phyloP scores from a whole-genome alignment of 1,284 basidiomycete genomes.

The Meira nashicola region DNA sequence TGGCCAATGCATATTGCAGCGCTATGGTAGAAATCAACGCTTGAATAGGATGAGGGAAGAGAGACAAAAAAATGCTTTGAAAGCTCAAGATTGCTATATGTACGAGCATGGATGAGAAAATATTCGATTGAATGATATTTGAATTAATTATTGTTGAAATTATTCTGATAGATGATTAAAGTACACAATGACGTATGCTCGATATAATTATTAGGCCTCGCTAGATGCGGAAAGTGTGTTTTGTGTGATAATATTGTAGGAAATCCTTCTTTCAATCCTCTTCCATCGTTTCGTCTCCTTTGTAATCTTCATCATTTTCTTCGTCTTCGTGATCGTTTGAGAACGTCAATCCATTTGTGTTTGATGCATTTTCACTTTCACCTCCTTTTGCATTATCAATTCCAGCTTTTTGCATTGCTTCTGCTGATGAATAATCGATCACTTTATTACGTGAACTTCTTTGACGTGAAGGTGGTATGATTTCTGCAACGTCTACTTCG shows the following conservation, averaged over 20 bases:
- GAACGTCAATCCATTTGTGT: not conserved
- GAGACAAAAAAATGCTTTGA: no score
- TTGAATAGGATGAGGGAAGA: not conserved
- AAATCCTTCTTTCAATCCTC: not conserved
- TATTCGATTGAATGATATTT: no score
- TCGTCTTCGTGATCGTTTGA: constrained; percentile 20
- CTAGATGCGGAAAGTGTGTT: no score
- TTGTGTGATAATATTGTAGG: no score
- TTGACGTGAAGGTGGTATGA: constrained; percentile 21
- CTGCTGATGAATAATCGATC: constrained; percentile 40
- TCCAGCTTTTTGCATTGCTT: constrained; percentile 37
- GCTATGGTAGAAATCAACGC: not conserved
- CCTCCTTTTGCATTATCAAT: constrained; percentile 18
- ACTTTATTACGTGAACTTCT: constrained; percentile 27
- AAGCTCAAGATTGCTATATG: no score
- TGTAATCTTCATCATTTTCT: constrained; percentile 35
- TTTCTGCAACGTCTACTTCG: constrained; percentile 18
- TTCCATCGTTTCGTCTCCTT: constrained; percentile 15
- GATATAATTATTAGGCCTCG: no score
- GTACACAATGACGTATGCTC: no score
- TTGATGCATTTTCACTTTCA: constrained; percentile 23
- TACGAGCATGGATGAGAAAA: no score
- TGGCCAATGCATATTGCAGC: constrained; percentile 7
- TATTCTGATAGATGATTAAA: no score
- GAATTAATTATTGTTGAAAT: no score